Evolutionary conservation across 2,329 filamentous ascomycete genomes (phyloP).

Genomic region (Tricladium varicosporioides): DNA sequence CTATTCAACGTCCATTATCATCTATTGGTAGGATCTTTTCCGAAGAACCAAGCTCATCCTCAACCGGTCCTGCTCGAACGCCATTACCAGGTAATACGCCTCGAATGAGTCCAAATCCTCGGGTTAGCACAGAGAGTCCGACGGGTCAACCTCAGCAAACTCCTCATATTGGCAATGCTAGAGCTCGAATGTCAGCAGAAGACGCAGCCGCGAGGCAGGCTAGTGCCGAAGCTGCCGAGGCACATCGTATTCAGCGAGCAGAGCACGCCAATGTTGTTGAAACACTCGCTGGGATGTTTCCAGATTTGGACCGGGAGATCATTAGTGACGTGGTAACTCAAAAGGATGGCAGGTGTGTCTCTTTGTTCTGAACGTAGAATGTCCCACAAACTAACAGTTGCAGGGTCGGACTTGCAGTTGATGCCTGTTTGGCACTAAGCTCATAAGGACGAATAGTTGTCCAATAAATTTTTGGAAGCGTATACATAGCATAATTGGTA

Average conservation of each 20-base stretch:
- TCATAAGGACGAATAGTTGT: conserved; percentile 19
- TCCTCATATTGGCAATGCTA: conserved; percentile 19
- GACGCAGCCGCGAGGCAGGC: conserved; percentile 89
- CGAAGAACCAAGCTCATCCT: conserved; percentile 50
- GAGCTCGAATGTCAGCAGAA: conserved; percentile 61
- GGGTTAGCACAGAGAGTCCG: conserved; percentile 26
- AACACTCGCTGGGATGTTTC: conserved; percentile 94
- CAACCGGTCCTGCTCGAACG: conserved; percentile 40
- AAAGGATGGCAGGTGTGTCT: conserved; percentile 84
- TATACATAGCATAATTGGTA: conserved; percentile 6
- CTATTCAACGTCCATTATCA: conserved; percentile 85
- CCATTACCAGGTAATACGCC: conserved; percentile 45
- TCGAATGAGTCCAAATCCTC: conserved; percentile 31
- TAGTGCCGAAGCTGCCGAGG: conserved; percentile 85
- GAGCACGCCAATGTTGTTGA: conserved; percentile 93
- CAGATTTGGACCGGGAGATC: conserved; percentile 86
- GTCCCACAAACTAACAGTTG: conserved; percentile 24
- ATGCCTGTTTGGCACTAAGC: conserved; percentile 73
- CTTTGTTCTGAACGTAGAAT: neutral
- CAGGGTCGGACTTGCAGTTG: conserved; percentile 81
- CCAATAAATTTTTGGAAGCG: conserved; percentile 1
- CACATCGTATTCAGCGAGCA: conserved; percentile 73
- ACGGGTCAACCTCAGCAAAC: conserved; percentile 21
- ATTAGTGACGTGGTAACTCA: conserved; percentile 96
- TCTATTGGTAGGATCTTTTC: conserved; percentile 95